Evolutionary conservation across 257 asterid genomes (phyloP).

Genomic region (Lantana camara): DNA sequence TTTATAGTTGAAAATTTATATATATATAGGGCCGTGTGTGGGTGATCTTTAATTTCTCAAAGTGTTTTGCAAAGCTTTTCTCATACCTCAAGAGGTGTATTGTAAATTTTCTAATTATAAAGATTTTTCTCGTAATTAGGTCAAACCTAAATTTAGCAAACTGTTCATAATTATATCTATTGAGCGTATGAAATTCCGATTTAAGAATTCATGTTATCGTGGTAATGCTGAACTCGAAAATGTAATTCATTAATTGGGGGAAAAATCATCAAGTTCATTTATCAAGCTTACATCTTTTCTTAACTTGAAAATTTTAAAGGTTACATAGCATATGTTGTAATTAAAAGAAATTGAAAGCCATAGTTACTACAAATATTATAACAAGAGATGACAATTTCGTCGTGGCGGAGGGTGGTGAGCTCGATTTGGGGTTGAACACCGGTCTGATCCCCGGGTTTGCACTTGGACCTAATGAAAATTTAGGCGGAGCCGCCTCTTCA

Average conservation of each 20-base stretch:
- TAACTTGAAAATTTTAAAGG: neutral
- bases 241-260: neutral
- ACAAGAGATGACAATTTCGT: conserved; percentile 29
- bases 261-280: neutral
- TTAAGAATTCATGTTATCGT: too few species aligned
- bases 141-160: too few species aligned
- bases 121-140: too few species aligned
- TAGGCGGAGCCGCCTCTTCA: conserved; percentile 47
- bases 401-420: conserved; percentile 33
- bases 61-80: too few species aligned
- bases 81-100: too few species aligned
- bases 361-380: conserved; percentile 31
- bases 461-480: conserved; percentile 40
- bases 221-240: too few species aligned
- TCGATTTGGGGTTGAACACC: conserved; percentile 45
- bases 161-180: too few species aligned
- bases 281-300: neutral
- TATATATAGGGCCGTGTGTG: too few species aligned
- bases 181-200: too few species aligned
- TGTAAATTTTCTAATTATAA: too few species aligned
- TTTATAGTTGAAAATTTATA: too few species aligned
- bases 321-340: conserved; percentile 5
- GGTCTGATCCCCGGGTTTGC: conserved; percentile 61
- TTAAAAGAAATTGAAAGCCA: conserved; percentile 30
- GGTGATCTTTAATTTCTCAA: too few species aligned